Evolutionary conservation across 2,329 filamentous ascomycete genomes (phyloP).

Genomic region (Talaromyces islandicus): DNA sequence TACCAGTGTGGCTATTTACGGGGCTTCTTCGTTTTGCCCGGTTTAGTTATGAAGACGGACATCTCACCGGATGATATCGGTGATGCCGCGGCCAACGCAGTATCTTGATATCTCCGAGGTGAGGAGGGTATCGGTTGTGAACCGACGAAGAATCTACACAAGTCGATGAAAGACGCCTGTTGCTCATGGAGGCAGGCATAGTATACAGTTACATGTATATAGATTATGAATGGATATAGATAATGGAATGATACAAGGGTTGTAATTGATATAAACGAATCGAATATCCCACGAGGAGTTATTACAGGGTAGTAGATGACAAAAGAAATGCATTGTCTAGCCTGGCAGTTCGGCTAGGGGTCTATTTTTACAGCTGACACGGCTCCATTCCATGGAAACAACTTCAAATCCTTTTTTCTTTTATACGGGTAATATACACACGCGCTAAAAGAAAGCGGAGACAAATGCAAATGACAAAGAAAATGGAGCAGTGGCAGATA

Average conservation of each 20-base stretch:
- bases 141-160: constrained; percentile 2
- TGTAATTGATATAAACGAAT: not conserved
- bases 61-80: constrained; percentile 6
- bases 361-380: constrained; percentile 4
- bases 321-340: constrained; percentile 4
- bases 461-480: constrained; percentile 28
- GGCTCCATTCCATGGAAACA: not conserved
- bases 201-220: not conserved
- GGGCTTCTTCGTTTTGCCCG: not conserved
- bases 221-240: not conserved
- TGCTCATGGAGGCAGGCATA: not conserved
- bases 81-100: constrained; percentile 2
- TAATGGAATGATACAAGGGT: not conserved
- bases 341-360: not conserved
- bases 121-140: constrained; percentile 1
- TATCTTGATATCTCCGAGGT: constrained; percentile 6
- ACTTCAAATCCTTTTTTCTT: constrained; percentile 13
- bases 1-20: constrained; percentile 4
- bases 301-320: not conserved
- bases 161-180: not conserved
- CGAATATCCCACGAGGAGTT: not conserved
- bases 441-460: constrained; percentile 32
- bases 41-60: not conserved
- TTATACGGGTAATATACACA: constrained; percentile 38
- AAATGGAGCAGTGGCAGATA: constrained; percentile 26